Evolutionary conservation across 345 rosid genomes (phyloP).

Genomic region (Trapa incisa): DNA sequence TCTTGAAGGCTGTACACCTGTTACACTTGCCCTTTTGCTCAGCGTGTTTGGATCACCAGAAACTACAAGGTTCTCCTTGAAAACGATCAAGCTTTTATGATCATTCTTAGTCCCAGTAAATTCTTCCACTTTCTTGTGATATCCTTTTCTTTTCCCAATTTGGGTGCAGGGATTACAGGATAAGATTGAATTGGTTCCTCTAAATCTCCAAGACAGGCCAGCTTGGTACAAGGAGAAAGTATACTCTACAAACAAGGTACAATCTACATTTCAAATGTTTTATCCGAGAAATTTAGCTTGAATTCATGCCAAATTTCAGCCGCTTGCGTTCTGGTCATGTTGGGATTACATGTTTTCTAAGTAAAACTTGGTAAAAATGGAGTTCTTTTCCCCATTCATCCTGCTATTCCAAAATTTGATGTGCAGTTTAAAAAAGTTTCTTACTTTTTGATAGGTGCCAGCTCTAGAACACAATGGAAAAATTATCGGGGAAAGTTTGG

Average conservation of each 20-base stretch:
- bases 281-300: not conserved
- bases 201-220: slow-evolving; percentile 67
- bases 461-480: slow-evolving; percentile 86
- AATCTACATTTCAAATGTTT: not conserved
- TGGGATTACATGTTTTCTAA: not conserved
- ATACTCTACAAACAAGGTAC: slow-evolving; percentile 68
- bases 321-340: not conserved
- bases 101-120: not conserved
- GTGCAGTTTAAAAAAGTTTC: not conserved
- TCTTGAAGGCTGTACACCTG: slow-evolving; percentile 47
- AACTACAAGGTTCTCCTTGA: slow-evolving; percentile 48
- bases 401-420: no score
- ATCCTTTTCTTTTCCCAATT: not conserved
- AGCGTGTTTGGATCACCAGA: slow-evolving; percentile 93
- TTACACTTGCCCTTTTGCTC: slow-evolving; percentile 64
- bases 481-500: slow-evolving; percentile 78
- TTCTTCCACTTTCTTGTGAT: not conserved
- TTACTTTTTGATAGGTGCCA: slow-evolving; percentile 43
- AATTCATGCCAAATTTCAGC: not conserved
- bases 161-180: slow-evolving; percentile 64
- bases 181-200: slow-evolving; percentile 61
- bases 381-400: not conserved
- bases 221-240: slow-evolving; percentile 87
- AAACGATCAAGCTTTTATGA: not conserved
- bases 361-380: not conserved